Percentiles rank a stretch among this genome's conserved stretches.
These are phyloP conservation scores for Sporothrix pseudoabietina DNA, from an alignment of 2,329 filamentous ascomycete genomes.

Conservation along the genomic window DNA sequence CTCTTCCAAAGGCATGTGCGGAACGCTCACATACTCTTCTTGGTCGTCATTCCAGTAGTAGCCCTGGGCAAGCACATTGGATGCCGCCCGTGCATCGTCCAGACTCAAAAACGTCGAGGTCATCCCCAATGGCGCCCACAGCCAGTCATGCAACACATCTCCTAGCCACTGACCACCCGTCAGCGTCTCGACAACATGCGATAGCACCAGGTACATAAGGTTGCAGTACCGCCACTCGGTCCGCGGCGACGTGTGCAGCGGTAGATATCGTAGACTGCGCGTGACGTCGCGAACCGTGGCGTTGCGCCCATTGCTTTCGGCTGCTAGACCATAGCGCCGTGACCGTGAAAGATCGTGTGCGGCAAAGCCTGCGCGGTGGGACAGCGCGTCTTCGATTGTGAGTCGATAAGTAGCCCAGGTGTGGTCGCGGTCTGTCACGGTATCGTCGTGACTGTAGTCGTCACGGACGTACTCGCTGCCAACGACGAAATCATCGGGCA, in stretches of 20 bases:
- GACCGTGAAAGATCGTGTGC: slow-evolving; percentile 45
- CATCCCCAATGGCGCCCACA: slow-evolving; percentile 53
- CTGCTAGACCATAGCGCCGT: slow-evolving; percentile 37
- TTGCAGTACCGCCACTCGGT: slow-evolving; percentile 55
- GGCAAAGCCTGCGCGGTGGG: slow-evolving; percentile 55
- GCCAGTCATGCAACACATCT: slow-evolving; percentile 43
- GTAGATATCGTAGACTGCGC: slow-evolving; percentile 47
- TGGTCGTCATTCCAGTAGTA: slow-evolving; percentile 45
- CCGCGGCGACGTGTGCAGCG: slow-evolving; percentile 43
- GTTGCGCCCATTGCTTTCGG: slow-evolving; percentile 41
- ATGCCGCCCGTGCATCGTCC: slow-evolving; percentile 39
- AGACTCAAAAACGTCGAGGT: slow-evolving; percentile 43
- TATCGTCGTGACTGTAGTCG: neutral
- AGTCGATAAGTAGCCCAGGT: slow-evolving; percentile 48
- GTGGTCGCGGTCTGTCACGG: slow-evolving; percentile 40
- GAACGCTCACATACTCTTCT: slow-evolving; percentile 37
- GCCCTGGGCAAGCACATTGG: slow-evolving; percentile 45
- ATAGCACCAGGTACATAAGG: slow-evolving; percentile 52
- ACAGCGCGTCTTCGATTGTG: slow-evolving; percentile 56
- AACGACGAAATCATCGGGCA: slow-evolving; percentile 53
- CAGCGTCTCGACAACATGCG: slow-evolving; percentile 50
- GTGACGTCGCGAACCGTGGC: slow-evolving; percentile 45
- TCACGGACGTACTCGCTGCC: slow-evolving; percentile 2
- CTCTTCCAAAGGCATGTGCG: slow-evolving; percentile 39
- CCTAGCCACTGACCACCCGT: slow-evolving; percentile 43